Evolutionary conservation across 345 rosid species (phyloP).

Genomic region (Corchorus olitorius): DNA sequence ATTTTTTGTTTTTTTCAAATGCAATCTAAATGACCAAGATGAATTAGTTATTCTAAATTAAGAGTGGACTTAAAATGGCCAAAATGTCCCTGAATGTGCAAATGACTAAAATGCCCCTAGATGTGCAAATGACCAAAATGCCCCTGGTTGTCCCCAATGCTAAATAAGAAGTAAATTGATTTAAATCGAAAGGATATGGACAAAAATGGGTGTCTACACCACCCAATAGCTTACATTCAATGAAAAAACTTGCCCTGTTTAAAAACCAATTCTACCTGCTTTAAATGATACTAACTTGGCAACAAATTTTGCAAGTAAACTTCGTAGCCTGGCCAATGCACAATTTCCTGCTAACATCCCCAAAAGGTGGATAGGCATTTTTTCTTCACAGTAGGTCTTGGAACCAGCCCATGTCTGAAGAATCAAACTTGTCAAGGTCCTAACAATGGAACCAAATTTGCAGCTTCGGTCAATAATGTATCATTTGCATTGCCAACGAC

Average conservation of each 20-base stretch:
- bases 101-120: too few species aligned
- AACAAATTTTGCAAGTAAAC: slow-evolving; percentile 44
- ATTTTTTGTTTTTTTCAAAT: too few species aligned
- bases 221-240: slow-evolving; percentile 26
- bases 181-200: too few species aligned
- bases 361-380: slow-evolving; percentile 45
- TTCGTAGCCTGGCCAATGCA: slow-evolving; percentile 48
- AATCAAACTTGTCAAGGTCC: slow-evolving; percentile 76
- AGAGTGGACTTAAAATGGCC: too few species aligned
- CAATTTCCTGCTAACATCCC: slow-evolving; percentile 61
- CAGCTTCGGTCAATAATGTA: slow-evolving; percentile 61
- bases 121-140: too few species aligned
- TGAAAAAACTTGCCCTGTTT: slow-evolving; percentile 43
- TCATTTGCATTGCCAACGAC: slow-evolving; percentile 62
- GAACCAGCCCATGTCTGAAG: slow-evolving; percentile 54
- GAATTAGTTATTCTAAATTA: too few species aligned
- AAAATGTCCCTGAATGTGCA: too few species aligned
- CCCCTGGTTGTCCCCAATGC: too few species aligned
- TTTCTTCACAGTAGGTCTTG: slow-evolving; percentile 59
- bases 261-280: slow-evolving; percentile 55
- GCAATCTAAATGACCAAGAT: too few species aligned
- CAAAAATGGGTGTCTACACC: too few species aligned
- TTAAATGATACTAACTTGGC: slow-evolving; percentile 58
- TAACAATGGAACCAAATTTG: slow-evolving; percentile 60
- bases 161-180: too few species aligned